A percentile compares a stretch with the other conserved stretches of the same genome.
Conservation (phyloP, 441 rosid species). For the Populus hybrid region DNA sequence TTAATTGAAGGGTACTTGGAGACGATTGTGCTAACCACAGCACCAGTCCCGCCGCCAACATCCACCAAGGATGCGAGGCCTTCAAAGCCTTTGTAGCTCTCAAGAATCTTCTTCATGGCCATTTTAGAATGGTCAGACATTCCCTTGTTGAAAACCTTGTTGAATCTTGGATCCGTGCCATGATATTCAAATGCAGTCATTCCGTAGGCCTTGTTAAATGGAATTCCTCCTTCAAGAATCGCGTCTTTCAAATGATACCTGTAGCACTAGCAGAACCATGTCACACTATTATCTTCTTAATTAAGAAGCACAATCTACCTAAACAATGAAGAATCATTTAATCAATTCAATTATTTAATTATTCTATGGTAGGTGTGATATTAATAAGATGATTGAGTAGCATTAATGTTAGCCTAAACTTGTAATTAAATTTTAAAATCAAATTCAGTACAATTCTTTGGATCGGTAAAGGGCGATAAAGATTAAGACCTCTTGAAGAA, state of each 20-base stretch:
- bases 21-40: constrained; percentile 51
- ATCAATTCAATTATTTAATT: no score
- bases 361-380: no score
- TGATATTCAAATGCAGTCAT: constrained; percentile 65
- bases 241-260: constrained; percentile 77
- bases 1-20: constrained; percentile 56
- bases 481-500: no score
- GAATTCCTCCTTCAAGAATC: constrained; percentile 69
- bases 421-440: no score
- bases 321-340: neutral
- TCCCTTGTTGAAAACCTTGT: constrained; percentile 55
- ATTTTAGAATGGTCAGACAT: constrained; percentile 62
- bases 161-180: constrained; percentile 56
- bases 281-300: no score
- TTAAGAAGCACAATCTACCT: neutral
- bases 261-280: neutral
- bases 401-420: no score
- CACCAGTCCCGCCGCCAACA: constrained; percentile 75
- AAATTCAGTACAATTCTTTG: no score
- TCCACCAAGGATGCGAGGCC: constrained; percentile 52
- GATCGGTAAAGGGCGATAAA: no score
- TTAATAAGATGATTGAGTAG: no score
- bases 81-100: constrained; percentile 58
- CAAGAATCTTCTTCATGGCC: constrained; percentile 61
- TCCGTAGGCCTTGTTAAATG: constrained; percentile 72